Evolutionary conservation across 495 filamentous ascomycete species (phyloP), one percentile per base, ranked within the genome.

Genomic region (Aspergillus asperescens): DNA sequence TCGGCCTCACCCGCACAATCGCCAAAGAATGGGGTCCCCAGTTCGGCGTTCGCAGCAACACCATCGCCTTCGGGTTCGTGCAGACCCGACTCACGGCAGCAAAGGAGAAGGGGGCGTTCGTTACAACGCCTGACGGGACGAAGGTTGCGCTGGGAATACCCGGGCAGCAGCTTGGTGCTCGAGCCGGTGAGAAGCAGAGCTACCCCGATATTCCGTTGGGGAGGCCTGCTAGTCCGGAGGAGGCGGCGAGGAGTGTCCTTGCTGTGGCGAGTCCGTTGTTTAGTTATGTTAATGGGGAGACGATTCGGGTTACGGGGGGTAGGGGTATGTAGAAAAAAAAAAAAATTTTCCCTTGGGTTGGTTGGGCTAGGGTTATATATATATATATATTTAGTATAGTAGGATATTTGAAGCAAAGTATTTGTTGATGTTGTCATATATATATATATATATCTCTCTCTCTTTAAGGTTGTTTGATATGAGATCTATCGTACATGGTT

Each of bases 1-100:
- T 80, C 9, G 89, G 89, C 2, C 71, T 95, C 5, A 87, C 86
- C 46, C 89, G 90, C 67, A 88, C 87, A 9, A 88, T 94, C 62
- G 89, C 89, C 22, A 94, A 94, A 71, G 89, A 95, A 76, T 94
- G 89, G 89, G 89, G 89, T 29, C 89, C 89, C 0, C 65, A 74
- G 18, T 95, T 89, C 59, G 89, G 89, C 37, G 89, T 95, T 1
- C 75, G 89, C 35, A 81, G 86, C 12, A 94, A 94, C 68, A 89
- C 88, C 13, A 73, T 93, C 50, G 88, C 88, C 31, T 92, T 92
- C 54, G 89, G 89, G 3, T 79, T 81, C 65, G 90, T 93, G 50
- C 65, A 77, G 56, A 95, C 89, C 4, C 77, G 89, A 0, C 69
- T 93, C 48, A 94, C 89, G 1, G 83, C 77, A 4, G 82, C 83